Evolutionary conservation across 2,329 filamentous ascomycete genomes (phyloP), one percentile per base, ranked within the genome.

Genomic region (Neopestalotiopsis clavispora): DNA sequence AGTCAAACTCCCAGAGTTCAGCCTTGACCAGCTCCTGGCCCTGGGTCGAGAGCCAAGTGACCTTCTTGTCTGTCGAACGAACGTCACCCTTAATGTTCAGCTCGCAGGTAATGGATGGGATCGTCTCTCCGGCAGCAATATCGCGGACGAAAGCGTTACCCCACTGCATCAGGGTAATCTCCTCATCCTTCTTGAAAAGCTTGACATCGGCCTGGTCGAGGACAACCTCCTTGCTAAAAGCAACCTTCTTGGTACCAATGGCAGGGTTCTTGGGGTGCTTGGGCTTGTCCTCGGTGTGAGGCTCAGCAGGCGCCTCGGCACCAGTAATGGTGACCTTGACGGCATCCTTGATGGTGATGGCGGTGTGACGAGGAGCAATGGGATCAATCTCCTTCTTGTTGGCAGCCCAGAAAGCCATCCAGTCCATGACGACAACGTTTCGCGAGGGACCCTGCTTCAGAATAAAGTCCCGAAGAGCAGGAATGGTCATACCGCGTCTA

Each of bases 101-200:
- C 82, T 97, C 94, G 67, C 96, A 85, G 69, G 92, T 92, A 52
- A 97, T 86, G 45, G 83, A 84, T 13, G 90, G 91, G 75, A 97
- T 90, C 62, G 88, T 84, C 66, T 85, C 85, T 20, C 81, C 80
- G 38, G 83, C 81, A 62, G 88, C 84, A 71, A 94, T 89, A 69
- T 90, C 89, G 67, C 90, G 89, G 30, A 96, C 92, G 73, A 94
- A 89, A 13, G 92, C 94, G 76, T 97, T 97, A 74, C 95, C 96
- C 95, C 95, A 98, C 80, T 92, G 92, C 95, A 98, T 98, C 57
- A 98, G 86, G 0, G 95, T 98, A 75, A 98, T 93, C 81, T 98
- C 95, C 84, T 98, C 95, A 77, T 92, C 91, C 70, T 92, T 86
- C 75, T 90, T 92, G 82, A 98, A 97, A 32, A 87, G 88, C 79